Evolutionary conservation across 768 basidiomycete species (phyloP).

Genomic region (Scleroderma citrinum): DNA sequence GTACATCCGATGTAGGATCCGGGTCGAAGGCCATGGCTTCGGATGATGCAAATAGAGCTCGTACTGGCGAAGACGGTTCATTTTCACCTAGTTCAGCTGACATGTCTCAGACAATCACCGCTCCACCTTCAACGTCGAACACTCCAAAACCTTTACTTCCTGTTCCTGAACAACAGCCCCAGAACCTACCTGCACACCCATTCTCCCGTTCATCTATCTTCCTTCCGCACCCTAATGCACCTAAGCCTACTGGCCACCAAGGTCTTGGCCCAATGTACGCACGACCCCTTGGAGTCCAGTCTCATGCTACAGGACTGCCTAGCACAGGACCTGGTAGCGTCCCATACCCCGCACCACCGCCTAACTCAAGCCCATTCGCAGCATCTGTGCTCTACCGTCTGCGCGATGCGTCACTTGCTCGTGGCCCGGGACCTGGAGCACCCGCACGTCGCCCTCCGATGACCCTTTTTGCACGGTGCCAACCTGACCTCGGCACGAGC

Average conservation of each 20-base stretch:
- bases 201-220: slow-evolving; percentile 39
- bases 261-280: slow-evolving; percentile 57
- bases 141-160: slow-evolving; percentile 13
- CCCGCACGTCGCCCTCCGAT: slow-evolving; percentile 11
- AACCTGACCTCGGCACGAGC: slow-evolving; percentile 43
- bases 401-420: slow-evolving; percentile 12
- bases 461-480: slow-evolving; percentile 59
- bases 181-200: slow-evolving; percentile 16
- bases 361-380: slow-evolving; percentile 26
- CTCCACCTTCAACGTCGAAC: slow-evolving; percentile 10
- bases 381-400: slow-evolving; percentile 22
- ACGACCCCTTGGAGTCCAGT: slow-evolving; percentile 22
- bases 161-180: slow-evolving; percentile 9
- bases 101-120: slow-evolving; percentile 5
- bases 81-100: not conserved
- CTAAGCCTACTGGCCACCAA: slow-evolving; percentile 31
- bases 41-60: slow-evolving; percentile 7
- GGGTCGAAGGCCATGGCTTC: slow-evolving; percentile 9
- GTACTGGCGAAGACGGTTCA: slow-evolving; percentile 2
- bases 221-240: slow-evolving; percentile 51
- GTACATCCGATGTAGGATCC: not conserved
- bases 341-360: slow-evolving; percentile 5
- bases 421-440: slow-evolving; percentile 14
- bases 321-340: slow-evolving; percentile 5
- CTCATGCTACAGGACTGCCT: slow-evolving; percentile 8